Percentiles rank a stretch among this genome's conserved stretches.
These are phyloP conservation scores for Trichophyton benhamiae DNA, from an alignment of 2,329 filamentous ascomycete species.

Conservation along the genomic window DNA sequence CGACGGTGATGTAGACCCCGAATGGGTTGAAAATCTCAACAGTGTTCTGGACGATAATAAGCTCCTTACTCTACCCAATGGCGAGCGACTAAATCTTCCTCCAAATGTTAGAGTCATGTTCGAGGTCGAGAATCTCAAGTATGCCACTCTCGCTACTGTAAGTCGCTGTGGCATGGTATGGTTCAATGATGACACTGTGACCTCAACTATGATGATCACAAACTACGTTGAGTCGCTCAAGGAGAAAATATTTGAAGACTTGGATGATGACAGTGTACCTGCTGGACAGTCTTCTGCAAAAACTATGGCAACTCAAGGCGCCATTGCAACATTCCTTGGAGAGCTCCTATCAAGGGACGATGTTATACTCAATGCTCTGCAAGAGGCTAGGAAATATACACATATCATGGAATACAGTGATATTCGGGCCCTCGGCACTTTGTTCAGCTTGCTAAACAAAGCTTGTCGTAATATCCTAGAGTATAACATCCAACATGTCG, in stretches of 20 bases:
- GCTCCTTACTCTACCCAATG: conserved; percentile 88
- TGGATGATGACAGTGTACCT: conserved; percentile 80
- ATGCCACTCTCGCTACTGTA: conserved; percentile 95
- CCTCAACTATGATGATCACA: conserved; percentile 77
- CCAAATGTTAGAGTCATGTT: conserved; percentile 98
- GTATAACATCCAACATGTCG: conserved; percentile 86
- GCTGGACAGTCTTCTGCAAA: conserved; percentile 65
- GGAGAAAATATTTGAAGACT: conserved; percentile 76
- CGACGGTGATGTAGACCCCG: conserved; percentile 95
- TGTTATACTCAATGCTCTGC: conserved; percentile 66
- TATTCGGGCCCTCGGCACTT: conserved; percentile 75
- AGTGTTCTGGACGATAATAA: conserved; percentile 99
- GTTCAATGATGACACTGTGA: conserved; percentile 98
- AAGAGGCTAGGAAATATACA: conserved; percentile 62
- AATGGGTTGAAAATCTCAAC: conserved; percentile 99
- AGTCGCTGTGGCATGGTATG: conserved; percentile 99
- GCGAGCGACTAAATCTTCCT: conserved; percentile 90
- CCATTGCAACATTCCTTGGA: conserved; percentile 68
- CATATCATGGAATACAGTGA: conserved; percentile 99
- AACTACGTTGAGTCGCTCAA: conserved; percentile 81
- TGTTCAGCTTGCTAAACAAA: conserved; percentile 95
- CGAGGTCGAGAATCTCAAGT: conserved; percentile 94
- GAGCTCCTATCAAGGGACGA: conserved; percentile 64
- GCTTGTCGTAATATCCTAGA: conserved; percentile 82
- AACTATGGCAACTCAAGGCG: conserved; percentile 62